Evolutionary conservation across 441 rosid genomes (phyloP).

Genomic region (Biscutella auriculata): DNA sequence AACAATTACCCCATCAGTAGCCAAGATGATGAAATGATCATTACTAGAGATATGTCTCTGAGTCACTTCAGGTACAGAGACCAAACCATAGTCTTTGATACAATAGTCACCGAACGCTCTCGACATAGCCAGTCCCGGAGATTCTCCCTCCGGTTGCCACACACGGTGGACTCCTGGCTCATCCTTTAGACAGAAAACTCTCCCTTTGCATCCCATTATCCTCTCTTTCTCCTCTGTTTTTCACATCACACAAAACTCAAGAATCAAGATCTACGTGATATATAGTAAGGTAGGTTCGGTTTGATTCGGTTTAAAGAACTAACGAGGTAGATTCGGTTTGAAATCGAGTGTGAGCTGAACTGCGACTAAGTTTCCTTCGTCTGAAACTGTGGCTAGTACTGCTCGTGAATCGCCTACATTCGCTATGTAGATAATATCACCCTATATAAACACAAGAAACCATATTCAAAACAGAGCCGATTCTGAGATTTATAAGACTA

Average conservation of each 20-base stretch:
- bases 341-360: conserved; percentile 82
- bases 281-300: too few species aligned
- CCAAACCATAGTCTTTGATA: conserved; percentile 65
- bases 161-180: conserved; percentile 89
- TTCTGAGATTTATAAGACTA: too few species aligned
- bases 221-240: conserved; percentile 90
- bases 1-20: conserved; percentile 78
- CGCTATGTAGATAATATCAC: conserved; percentile 50
- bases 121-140: conserved; percentile 94
- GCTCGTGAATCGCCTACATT: conserved; percentile 95
- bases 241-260: background rate
- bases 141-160: conserved; percentile 71
- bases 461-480: too few species aligned
- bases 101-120: conserved; percentile 95
- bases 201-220: conserved; percentile 50
- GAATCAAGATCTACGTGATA: background rate
- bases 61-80: conserved; percentile 78
- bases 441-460: conserved; percentile 29
- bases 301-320: conserved; percentile 19
- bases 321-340: conserved; percentile 83
- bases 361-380: conserved; percentile 61
- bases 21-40: conserved; percentile 78
- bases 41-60: conserved; percentile 54
- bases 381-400: conserved; percentile 62
- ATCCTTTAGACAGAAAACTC: conserved; percentile 62